Evolutionary conservation across 139 green algal genomes (phyloP).

Genomic region (Trebouxia sp.): DNA sequence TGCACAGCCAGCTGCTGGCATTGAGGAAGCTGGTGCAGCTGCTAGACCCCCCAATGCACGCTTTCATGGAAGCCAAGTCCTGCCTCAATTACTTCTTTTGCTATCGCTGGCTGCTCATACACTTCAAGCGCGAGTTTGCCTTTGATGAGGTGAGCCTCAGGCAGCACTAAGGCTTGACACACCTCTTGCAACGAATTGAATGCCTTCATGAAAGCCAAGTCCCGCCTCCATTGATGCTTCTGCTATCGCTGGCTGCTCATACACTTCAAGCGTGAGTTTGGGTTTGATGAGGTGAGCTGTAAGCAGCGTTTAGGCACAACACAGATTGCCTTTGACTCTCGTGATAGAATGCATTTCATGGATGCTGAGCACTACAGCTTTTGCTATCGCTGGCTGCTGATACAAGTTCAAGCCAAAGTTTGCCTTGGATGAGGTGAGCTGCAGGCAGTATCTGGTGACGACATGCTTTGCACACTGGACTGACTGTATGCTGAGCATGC

Average conservation of each 20-base stretch:
- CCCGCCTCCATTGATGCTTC: slow-evolving; percentile 88
- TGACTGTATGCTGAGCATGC: no score
- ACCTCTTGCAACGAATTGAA: no score
- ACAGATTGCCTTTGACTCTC: no score
- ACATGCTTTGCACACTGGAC: no score
- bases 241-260: slow-evolving; percentile 92
- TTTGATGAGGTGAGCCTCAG: slow-evolving; percentile 68
- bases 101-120: slow-evolving; percentile 92
- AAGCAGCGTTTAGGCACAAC: no score
- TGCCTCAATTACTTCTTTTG: slow-evolving; percentile 87
- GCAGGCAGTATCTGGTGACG: no score
- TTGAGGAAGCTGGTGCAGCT: slow-evolving; percentile 72
- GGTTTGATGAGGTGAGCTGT: slow-evolving; percentile 55
- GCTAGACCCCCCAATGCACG: slow-evolving; percentile 81
- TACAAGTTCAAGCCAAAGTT: no score
- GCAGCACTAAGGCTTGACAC: no score
- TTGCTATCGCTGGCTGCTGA: no score
- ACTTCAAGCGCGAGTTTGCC: slow-evolving; percentile 91
- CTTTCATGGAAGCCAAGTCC: slow-evolving; percentile 66
- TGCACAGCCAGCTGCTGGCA: slow-evolving; percentile 83
- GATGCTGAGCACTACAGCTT: no score
- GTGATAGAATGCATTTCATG: no score
- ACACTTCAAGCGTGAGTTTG: slow-evolving; percentile 91
- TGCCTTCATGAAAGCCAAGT: slow-evolving; percentile 63
- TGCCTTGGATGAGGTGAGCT: no score